Percentiles rank a stretch among this genome's conserved stretches.
phyloP scores from a whole-genome alignment of 306 rosid genomes.

The Hippophae tibetana region DNA sequence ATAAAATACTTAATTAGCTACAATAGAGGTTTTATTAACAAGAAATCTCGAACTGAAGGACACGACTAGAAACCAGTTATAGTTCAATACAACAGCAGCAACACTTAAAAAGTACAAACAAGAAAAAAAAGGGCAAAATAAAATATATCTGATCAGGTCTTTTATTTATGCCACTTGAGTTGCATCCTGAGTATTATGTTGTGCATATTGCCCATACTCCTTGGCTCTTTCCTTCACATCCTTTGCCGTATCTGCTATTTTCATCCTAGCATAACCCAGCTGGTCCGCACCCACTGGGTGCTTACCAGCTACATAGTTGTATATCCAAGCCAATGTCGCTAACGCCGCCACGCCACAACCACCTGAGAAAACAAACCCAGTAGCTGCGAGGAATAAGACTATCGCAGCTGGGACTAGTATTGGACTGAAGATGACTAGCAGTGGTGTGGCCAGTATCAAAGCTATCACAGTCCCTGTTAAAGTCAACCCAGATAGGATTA shows the following conservation, averaged over 20 bases:
- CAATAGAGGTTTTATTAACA: too few relatives aligned
- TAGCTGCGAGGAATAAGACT: slow-evolving; percentile 20
- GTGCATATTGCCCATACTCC: slow-evolving; percentile 24
- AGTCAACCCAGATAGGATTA: slow-evolving; percentile 36
- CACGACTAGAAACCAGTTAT: too few relatives aligned
- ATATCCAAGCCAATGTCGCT: slow-evolving; percentile 44
- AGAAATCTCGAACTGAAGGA: too few relatives aligned
- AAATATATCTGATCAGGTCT: neutral
- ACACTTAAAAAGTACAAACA: neutral
- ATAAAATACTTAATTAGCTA: too few relatives aligned
- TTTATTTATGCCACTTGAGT: slow-evolving; percentile 17
- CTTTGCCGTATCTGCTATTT: slow-evolving; percentile 32
- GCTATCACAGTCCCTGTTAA: slow-evolving; percentile 49
- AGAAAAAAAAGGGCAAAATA: too few relatives aligned
- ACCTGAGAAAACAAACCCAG: slow-evolving; percentile 44
- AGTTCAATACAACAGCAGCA: neutral
- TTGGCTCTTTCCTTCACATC: slow-evolving; percentile 38
- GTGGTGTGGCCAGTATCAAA: slow-evolving; percentile 42
- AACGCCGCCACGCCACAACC: slow-evolving; percentile 43
- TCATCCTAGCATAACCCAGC: slow-evolving; percentile 35
- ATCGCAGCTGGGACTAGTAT: slow-evolving; percentile 42
- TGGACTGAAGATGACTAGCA: slow-evolving; percentile 50
- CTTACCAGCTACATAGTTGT: slow-evolving; percentile 29
- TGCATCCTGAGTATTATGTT: slow-evolving; percentile 27
- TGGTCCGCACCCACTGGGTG: slow-evolving; percentile 29